Evolutionary conservation across 2,329 filamentous ascomycete genomes (phyloP), one percentile per base, ranked within the genome.

Genomic region (Aspergillus sp.): DNA sequence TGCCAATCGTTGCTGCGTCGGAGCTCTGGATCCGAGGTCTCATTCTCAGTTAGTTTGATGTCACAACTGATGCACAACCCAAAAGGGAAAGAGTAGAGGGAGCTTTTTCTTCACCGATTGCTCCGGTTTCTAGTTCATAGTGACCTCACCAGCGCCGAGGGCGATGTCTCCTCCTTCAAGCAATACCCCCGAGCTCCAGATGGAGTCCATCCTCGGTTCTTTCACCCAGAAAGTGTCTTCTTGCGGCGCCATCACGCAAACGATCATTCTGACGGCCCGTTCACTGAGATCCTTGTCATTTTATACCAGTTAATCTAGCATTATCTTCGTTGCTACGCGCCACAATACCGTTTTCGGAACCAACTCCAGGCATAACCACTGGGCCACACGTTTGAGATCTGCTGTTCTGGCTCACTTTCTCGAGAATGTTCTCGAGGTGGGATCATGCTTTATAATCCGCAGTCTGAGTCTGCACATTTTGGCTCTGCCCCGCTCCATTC

Each of bases 191-290:
- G 56, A 51, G 51, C 54, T n/a, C 22, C 27, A 20, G 20, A 57
- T 57, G 49, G 56, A 51, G 50, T 45, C 20, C 40, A 47, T 47
- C 53, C 51, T 61, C 68, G 69, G 70, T 63, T 52, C 41, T 68
- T 60, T 55, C 69, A 50, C 68, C 69, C 48, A 65, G 63, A 67
- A 64, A 42, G 67, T 61, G 61, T 12, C 12, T 33, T 34, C 60
- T 50, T 53, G 45, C 67, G 66, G 67, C 65, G 60, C 64, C 63
- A 27, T 33, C 47, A 47, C 51, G 58, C 40, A 44, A 54, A 34
- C 34, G 58, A 19, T 48, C 45, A 48, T 24, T 3, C 19, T 24
- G 11, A 64, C 66, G 66, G 62, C 59, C 55, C 52, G 20, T 30
- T 61, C 24, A 52, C 49, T 45, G 45, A 46, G 40, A 42, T 44